phyloP scores from a whole-genome alignment of 2,329 filamentous ascomycete species.

The Botrytis cinerea region DNA sequence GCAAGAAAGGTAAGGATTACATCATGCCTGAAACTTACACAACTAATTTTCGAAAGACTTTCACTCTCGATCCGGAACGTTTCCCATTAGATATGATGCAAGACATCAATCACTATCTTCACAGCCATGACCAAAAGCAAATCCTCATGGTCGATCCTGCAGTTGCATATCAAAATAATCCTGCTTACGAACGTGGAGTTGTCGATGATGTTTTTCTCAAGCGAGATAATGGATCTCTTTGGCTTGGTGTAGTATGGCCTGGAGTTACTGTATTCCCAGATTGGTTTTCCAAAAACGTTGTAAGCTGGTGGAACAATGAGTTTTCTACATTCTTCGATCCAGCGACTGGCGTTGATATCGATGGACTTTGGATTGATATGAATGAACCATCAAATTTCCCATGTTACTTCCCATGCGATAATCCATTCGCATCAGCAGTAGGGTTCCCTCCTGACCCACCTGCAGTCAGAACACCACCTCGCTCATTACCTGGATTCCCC shows the following conservation, averaged over 20 bases:
- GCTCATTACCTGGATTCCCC: slow-evolving; percentile 69
- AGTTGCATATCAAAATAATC: slow-evolving; percentile 54
- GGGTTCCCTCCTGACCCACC: slow-evolving; percentile 62
- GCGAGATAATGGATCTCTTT: slow-evolving; percentile 61
- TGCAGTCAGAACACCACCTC: slow-evolving; percentile 61
- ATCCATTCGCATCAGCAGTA: slow-evolving; percentile 46
- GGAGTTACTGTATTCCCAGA: slow-evolving; percentile 73
- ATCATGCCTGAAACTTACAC: not conserved
- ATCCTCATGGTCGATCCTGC: slow-evolving; percentile 79
- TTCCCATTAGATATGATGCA: slow-evolving; percentile 64
- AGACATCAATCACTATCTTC: slow-evolving; percentile 66
- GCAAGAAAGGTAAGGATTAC: slow-evolving; percentile 45
- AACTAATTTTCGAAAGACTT: slow-evolving; percentile 45
- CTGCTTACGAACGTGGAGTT: slow-evolving; percentile 54
- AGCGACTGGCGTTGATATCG: slow-evolving; percentile 69
- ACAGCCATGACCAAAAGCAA: slow-evolving; percentile 67
- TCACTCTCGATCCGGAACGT: slow-evolving; percentile 64
- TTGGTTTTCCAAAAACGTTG: slow-evolving; percentile 69
- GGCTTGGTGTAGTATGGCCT: slow-evolving; percentile 73
- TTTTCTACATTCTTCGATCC: slow-evolving; percentile 65
- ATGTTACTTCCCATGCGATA: slow-evolving; percentile 57
- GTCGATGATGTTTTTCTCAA: slow-evolving; percentile 52
- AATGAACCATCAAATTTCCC: slow-evolving; percentile 56
- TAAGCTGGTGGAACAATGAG: slow-evolving; percentile 69
- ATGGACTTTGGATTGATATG: slow-evolving; percentile 78